Percentiles rank a stretch among this genome's conserved stretches.
Evolutionary conservation across 495 filamentous ascomycete genomes (phyloP).

Genomic region (Penicillium chermesinum): DNA sequence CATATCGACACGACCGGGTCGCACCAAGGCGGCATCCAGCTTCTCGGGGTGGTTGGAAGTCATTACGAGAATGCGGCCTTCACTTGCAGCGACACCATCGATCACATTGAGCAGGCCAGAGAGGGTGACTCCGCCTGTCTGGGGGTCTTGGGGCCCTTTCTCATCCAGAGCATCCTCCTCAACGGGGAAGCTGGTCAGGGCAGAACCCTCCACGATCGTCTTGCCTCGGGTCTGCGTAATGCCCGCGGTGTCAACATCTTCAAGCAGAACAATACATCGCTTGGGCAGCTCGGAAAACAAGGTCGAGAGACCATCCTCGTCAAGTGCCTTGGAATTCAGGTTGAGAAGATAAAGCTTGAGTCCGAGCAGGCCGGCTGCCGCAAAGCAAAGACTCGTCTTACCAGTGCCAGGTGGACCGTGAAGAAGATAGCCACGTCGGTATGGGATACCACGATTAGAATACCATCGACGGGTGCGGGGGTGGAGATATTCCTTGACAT

Average conservation of each 20-base stretch:
- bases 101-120: conserved; percentile 75
- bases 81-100: conserved; percentile 71
- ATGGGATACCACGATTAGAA: conserved; percentile 58
- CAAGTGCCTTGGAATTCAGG: conserved; percentile 35
- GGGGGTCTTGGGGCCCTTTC: conserved; percentile 5
- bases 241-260: conserved; percentile 45
- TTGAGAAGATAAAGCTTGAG: conserved; percentile 45
- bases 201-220: not conserved
- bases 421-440: conserved; percentile 44
- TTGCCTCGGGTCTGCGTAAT: conserved; percentile 51
- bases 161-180: conserved; percentile 2
- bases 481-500: conserved; percentile 86
- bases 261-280: conserved; percentile 44
- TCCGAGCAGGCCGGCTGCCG: conserved; percentile 39
- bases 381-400: conserved; percentile 49
- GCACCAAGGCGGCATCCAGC: conserved; percentile 69
- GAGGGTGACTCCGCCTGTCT: conserved; percentile 47
- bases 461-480: conserved; percentile 73
- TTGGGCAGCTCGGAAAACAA: conserved; percentile 58
- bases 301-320: conserved; percentile 63
- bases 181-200: not conserved
- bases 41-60: conserved; percentile 77
- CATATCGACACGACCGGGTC: conserved; percentile 75
- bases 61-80: conserved; percentile 79
- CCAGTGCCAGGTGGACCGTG: conserved; percentile 48